A percentile compares a stretch with the other conserved stretches of the same genome.
phyloP scores from a whole-genome alignment of 169 alveolate genomes.

The Plasmodium chabaudi region DNA sequence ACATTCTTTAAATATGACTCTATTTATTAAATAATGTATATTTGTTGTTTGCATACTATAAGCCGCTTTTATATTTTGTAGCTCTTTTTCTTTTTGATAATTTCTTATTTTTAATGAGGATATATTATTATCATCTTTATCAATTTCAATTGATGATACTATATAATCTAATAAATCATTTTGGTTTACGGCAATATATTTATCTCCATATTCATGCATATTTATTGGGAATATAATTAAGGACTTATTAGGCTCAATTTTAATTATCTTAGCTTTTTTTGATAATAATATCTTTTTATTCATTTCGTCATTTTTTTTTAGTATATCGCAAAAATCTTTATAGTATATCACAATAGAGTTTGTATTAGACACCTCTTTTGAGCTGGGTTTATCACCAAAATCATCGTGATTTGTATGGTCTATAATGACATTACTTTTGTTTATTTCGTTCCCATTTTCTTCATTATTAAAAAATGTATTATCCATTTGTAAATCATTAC shows the following conservation, averaged over 20 bases:
- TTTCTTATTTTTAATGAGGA: conserved; percentile 42
- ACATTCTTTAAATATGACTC: conserved; percentile 73
- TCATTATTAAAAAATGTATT: conserved; percentile 1
- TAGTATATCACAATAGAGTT: conserved; percentile 26
- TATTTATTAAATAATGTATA: conserved; percentile 63
- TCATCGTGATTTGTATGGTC: neutral
- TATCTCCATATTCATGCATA: conserved; percentile 72
- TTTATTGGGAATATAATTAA: conserved; percentile 68
- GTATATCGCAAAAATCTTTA: conserved; percentile 35
- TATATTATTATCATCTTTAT: conserved; percentile 43
- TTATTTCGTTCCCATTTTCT: neutral
- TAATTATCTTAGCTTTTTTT: conserved; percentile 65
- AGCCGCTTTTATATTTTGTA: conserved; percentile 70
- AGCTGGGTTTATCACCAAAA: too few relatives aligned
- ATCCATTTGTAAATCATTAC: neutral
- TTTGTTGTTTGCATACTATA: conserved; percentile 76
- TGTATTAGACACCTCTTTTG: neutral
- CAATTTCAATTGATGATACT: conserved; percentile 58
- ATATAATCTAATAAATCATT: conserved; percentile 66
- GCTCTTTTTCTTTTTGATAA: conserved; percentile 71
- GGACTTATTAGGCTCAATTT: conserved; percentile 65
- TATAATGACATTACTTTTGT: conserved; percentile 2
- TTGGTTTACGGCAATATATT: conserved; percentile 71
- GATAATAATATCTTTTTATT: conserved; percentile 55
- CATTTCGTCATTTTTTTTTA: conserved; percentile 38